A percentile compares a stretch with the other conserved stretches of the same genome.
Conservation (phyloP, 805 yeast species). For the Vanderwaltozyma polyspora region DNA sequence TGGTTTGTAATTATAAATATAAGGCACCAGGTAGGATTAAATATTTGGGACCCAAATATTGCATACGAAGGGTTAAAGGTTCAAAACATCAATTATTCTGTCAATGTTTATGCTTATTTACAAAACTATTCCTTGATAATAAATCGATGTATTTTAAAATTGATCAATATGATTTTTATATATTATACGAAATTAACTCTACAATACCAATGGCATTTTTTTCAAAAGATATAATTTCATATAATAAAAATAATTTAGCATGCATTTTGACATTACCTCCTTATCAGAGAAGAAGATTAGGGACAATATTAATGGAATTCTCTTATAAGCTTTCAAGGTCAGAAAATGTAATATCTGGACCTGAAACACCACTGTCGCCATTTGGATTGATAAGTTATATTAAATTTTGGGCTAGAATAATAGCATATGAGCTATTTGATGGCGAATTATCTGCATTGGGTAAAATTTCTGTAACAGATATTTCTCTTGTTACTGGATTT, state of each 20-base stretch:
- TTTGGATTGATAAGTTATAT: constrained; percentile 68
- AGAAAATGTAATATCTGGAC: constrained; percentile 65
- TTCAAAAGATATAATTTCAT: constrained; percentile 72
- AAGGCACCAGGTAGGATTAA: constrained; percentile 55
- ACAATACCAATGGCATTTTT: constrained; percentile 77
- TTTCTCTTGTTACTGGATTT: constrained; percentile 52
- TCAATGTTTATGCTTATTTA: constrained; percentile 74
- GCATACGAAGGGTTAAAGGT: constrained; percentile 62
- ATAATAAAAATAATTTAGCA: constrained; percentile 75
- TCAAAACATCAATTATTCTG: constrained; percentile 53
- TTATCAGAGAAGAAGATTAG: constrained; percentile 67
- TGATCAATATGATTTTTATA: constrained; percentile 70
- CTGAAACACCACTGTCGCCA: constrained; percentile 81
- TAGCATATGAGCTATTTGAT: constrained; percentile 34
- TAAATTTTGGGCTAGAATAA: constrained; percentile 57
- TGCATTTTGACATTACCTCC: constrained; percentile 91
- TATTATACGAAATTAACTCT: constrained; percentile 44
- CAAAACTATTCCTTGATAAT: constrained; percentile 79
- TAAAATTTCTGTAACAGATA: constrained; percentile 34
- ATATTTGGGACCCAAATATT: constrained; percentile 45
- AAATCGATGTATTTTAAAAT: constrained; percentile 78
- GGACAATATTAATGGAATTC: constrained; percentile 70
- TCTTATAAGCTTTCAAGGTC: constrained; percentile 65
- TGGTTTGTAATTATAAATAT: constrained; percentile 33
- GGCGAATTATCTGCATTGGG: constrained; percentile 29